Evolutionary conservation across 2,329 filamentous ascomycete species (phyloP).

Genomic region (Zasmidium cellare): DNA sequence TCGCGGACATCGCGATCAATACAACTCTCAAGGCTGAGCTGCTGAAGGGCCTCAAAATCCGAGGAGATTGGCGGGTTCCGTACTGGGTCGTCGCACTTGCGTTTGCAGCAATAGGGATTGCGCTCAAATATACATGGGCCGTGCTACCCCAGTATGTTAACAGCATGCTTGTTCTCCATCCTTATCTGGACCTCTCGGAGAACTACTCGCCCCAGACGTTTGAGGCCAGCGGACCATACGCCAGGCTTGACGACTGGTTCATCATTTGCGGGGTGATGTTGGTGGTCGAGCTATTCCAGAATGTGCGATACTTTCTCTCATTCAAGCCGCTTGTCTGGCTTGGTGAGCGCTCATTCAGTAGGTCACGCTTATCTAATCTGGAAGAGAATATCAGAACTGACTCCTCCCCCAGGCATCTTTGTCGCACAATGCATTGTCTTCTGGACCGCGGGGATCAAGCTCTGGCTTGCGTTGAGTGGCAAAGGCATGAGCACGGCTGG

Average conservation of each 20-base stretch:
- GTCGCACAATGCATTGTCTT: constrained; percentile 30
- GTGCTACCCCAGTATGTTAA: constrained; percentile 27
- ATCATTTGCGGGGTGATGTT: constrained; percentile 29
- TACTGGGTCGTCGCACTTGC: constrained; percentile 19
- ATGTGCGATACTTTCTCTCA: constrained; percentile 23
- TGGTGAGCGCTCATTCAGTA: constrained; percentile 32
- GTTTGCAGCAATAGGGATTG: constrained; percentile 20
- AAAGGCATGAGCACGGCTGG: constrained; percentile 15
- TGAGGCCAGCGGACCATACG: constrained; percentile 25
- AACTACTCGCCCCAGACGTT: constrained; percentile 14
- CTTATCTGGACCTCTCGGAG: constrained; percentile 27
- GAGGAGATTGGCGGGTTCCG: constrained; percentile 21
- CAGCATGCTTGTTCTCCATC: constrained; percentile 29
- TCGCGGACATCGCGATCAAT: constrained; percentile 27
- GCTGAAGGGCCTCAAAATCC: constrained; percentile 22
- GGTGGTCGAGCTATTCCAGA: constrained; percentile 21
- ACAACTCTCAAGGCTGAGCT: constrained; percentile 21
- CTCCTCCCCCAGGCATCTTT: constrained; percentile 25
- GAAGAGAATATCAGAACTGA: not conserved
- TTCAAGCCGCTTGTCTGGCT: constrained; percentile 25
- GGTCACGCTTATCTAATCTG: constrained; percentile 7
- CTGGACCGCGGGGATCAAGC: constrained; percentile 32
- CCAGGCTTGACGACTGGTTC: constrained; percentile 32
- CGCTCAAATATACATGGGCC: constrained; percentile 29
- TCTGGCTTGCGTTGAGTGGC: constrained; percentile 27